Base-by-base conservation (phyloP, 1,139 yeast species). In the Suhomyces choctaworum region DNA sequence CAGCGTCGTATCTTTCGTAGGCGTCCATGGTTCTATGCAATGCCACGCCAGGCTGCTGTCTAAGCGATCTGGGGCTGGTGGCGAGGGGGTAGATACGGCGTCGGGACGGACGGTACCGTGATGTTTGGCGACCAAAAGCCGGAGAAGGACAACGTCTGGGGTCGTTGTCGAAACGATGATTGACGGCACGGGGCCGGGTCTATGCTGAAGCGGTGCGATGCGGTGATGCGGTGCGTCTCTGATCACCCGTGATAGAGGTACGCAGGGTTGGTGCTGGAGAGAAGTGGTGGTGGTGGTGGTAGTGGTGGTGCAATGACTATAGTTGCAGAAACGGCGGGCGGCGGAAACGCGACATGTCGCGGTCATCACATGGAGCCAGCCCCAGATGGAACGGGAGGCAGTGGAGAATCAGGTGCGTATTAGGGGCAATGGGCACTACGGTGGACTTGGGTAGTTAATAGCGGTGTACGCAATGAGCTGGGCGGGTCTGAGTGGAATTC, bases 1-100 rank as follows among this genome's bases (percentile, higher is more conserved):
- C 94, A 37, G 73, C 70, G 47, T 78, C 78, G 58, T 82, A 83
- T 22, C 52, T 52, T 36, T 69, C 66, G 58, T 76, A 77, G 41
- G 61, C 68, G 28, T 69, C 74, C 76, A 70, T 69, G 36, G 32
- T 34, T 28, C 11, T 8, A 8, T 6, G 6, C 6, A 17, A 17
- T 17, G 20, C 20, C 6, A 17, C 7, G 20, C 24, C 24, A 22
- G 24, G 24, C 24, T n/a, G 10, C 11, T 9, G 24, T 6, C 20
- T 8, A 17, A 17, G 6, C 7, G 8, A 17, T 7, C 6, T 17
- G 20, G 20, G 20, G 8, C 7, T 17, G 20, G 8, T 17, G 6
- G 8, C 8, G 20, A 17, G 8, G 20, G 8, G 6, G 20, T 7
- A 17, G 8, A 8, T 17, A 17, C 8, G 20, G 8, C 20, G 20